Conservation (phyloP, 2,329 filamentous ascomycete genomes). For the Pestalotiopsis sp. region DNA sequence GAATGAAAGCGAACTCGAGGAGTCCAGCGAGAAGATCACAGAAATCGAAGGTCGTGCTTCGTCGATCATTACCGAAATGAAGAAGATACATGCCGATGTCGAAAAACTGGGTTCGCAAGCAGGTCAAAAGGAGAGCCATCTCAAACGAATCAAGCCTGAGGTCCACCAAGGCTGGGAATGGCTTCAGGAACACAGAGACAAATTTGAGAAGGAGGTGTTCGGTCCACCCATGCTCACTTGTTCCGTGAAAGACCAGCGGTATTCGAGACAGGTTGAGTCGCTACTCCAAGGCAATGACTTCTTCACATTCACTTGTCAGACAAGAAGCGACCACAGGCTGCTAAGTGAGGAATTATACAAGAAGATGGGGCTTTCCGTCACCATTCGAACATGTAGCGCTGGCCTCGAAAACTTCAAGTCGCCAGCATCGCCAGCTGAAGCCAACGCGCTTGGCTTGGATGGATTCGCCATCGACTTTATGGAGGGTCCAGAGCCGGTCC, state of each 20-base stretch:
- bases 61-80: slow-evolving; percentile 39
- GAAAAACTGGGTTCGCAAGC: slow-evolving; percentile 69
- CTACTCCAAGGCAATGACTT: slow-evolving; percentile 55
- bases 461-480: slow-evolving; percentile 80
- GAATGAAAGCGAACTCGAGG: slow-evolving; percentile 44
- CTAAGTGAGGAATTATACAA: slow-evolving; percentile 68
- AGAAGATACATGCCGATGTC: slow-evolving; percentile 49
- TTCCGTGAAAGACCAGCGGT: slow-evolving; percentile 72
- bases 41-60: slow-evolving; percentile 45
- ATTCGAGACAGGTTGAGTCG: slow-evolving; percentile 58
- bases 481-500: slow-evolving; percentile 77
- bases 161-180: slow-evolving; percentile 76
- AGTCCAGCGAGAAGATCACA: slow-evolving; percentile 32
- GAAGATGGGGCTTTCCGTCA: slow-evolving; percentile 68
- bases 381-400: slow-evolving; percentile 64
- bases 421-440: slow-evolving; percentile 56
- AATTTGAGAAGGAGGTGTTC: slow-evolving; percentile 76
- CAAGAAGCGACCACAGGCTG: slow-evolving; percentile 70
- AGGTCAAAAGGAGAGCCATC: slow-evolving; percentile 71
- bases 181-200: slow-evolving; percentile 70
- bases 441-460: slow-evolving; percentile 68
- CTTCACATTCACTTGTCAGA: slow-evolving; percentile 76
- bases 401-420: slow-evolving; percentile 56
- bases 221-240: slow-evolving; percentile 82
- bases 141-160: slow-evolving; percentile 64